Conservation (phyloP, 129 eudicot species). For the Sambucus nigra region DNA sequence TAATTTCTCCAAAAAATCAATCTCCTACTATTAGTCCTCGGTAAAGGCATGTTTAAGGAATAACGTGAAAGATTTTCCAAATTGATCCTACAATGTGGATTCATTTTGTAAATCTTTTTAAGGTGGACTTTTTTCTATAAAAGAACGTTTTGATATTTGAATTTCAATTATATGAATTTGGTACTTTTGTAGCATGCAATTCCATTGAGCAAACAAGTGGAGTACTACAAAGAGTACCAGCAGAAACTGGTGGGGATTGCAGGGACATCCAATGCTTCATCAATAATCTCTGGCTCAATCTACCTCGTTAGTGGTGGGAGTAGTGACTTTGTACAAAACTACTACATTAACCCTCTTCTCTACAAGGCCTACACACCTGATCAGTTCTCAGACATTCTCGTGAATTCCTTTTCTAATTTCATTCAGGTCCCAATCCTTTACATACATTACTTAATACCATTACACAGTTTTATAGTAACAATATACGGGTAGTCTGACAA, state of each 20-base stretch:
- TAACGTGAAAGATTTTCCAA: too few species aligned
- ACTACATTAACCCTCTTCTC: conserved; percentile 74
- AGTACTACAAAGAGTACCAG: conserved; percentile 69
- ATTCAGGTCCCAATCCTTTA: conserved; percentile 43
- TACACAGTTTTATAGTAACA: too few species aligned
- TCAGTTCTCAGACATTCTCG: conserved; percentile 64
- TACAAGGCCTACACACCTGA: conserved; percentile 64
- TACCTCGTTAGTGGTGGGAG: conserved; percentile 73
- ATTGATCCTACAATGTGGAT: too few species aligned
- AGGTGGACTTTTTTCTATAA: too few species aligned
- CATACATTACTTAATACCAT: too few species aligned
- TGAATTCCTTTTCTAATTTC: conserved; percentile 43
- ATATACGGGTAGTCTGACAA: too few species aligned
- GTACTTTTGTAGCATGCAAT: conserved; percentile 37
- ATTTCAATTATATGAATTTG: too few species aligned
- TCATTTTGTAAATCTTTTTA: too few species aligned
- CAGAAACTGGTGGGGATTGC: conserved; percentile 40
- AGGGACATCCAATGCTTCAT: conserved; percentile 61
- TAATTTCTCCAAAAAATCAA: too few species aligned
- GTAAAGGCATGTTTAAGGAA: too few species aligned
- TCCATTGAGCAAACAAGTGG: conserved; percentile 65
- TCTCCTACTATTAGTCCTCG: too few species aligned
- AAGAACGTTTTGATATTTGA: too few species aligned
- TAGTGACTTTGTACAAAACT: conserved; percentile 84
- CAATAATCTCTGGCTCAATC: conserved; percentile 60